phyloP scores from a whole-genome alignment of 176 grass and related monocot genomes.

The Triticum turgidum region DNA sequence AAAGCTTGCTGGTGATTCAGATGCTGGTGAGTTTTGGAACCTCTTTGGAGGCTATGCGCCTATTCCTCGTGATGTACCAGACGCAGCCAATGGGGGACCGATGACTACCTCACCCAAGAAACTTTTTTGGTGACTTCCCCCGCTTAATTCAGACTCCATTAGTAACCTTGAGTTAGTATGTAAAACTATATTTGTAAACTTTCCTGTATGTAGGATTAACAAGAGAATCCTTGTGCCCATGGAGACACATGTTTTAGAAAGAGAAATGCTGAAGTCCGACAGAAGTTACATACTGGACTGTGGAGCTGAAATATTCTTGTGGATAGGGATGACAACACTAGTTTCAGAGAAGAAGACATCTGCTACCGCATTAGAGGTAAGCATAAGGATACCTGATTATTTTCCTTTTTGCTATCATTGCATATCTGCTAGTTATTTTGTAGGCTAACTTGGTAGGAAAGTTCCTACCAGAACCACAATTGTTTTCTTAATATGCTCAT shows the following conservation, averaged over 20 bases:
- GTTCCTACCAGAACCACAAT: background rate
- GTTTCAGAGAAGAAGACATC: constrained; percentile 70
- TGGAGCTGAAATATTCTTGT: constrained; percentile 67
- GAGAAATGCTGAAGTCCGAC: constrained; percentile 62
- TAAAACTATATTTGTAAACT: constrained; percentile 12
- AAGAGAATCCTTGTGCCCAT: constrained; percentile 51
- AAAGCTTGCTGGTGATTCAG: constrained; percentile 73
- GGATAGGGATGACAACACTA: constrained; percentile 76
- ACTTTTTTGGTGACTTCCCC: constrained; percentile 54
- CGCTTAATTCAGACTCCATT: constrained; percentile 20
- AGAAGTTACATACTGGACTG: constrained; percentile 85
- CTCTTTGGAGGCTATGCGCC: constrained; percentile 78
- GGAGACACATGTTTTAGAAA: constrained; percentile 53
- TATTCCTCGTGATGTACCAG: constrained; percentile 54
- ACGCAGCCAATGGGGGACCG: constrained; percentile 8
- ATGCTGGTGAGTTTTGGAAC: constrained; percentile 83
- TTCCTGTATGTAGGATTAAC: constrained; percentile 65
- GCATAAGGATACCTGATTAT: constrained; percentile 13
- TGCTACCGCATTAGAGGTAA: constrained; percentile 69
- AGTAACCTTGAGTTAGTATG: background rate
- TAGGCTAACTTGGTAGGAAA: background rate
- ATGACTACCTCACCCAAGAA: constrained; percentile 26
- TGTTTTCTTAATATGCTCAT: background rate
- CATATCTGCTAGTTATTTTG: background rate
- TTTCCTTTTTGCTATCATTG: constrained; percentile 5